A percentile compares a stretch with the other conserved stretches of the same genome.
These are phyloP conservation scores for Mycena olivaceomarginata DNA, from an alignment of 768 basidiomycete species.

Conservation along the genomic window DNA sequence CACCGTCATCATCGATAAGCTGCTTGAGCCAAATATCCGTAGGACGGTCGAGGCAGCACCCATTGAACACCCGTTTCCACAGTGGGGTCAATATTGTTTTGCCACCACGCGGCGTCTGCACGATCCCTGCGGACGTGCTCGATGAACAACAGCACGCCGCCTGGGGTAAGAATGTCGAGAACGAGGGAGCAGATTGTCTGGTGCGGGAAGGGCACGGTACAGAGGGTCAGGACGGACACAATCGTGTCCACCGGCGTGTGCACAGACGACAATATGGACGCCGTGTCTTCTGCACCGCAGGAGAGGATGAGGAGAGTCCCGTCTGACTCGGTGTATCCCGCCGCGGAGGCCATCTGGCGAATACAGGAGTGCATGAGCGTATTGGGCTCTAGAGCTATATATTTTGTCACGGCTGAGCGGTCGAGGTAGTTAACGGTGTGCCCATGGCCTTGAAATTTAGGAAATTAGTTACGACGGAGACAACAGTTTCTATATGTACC, in stretches of 20 bases:
- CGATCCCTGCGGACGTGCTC: constrained; percentile 79
- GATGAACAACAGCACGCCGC: constrained; percentile 78
- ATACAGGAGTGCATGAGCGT: constrained; percentile 76
- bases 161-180: constrained; percentile 73
- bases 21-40: constrained; percentile 68
- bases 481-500: constrained; percentile 59
- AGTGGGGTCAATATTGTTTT: constrained; percentile 81
- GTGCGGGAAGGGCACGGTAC: constrained; percentile 76
- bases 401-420: constrained; percentile 70
- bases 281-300: constrained; percentile 78
- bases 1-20: constrained; percentile 53
- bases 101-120: constrained; percentile 81
- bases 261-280: constrained; percentile 65
- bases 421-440: constrained; percentile 80
- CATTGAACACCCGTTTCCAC: constrained; percentile 77
- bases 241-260: constrained; percentile 71
- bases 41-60: constrained; percentile 78
- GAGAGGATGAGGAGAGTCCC: constrained; percentile 76
- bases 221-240: constrained; percentile 79
- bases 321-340: constrained; percentile 72
- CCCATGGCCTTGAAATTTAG: constrained; percentile 69
- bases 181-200: constrained; percentile 67
- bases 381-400: constrained; percentile 87
- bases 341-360: constrained; percentile 65
- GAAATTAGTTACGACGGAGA: constrained; percentile 2